Evolutionary conservation across 2,329 filamentous ascomycete species (phyloP).

Genomic region (Ceratocystis destructans): DNA sequence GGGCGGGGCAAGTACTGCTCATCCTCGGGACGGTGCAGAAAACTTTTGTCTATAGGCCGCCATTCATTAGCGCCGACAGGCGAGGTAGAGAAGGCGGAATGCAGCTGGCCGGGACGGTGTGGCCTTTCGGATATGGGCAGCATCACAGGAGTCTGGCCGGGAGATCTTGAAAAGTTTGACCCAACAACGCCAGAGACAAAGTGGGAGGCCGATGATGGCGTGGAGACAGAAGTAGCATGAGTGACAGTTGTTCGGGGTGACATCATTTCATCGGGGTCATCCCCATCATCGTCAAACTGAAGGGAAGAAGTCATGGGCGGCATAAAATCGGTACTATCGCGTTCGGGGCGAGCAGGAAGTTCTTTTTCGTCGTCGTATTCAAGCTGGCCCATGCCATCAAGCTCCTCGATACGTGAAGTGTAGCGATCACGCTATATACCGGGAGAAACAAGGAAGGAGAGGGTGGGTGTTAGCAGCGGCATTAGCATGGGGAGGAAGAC

Average conservation of each 20-base stretch:
- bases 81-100: slow-evolving; percentile 19
- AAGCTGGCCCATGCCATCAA: slow-evolving; percentile 54
- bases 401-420: slow-evolving; percentile 73
- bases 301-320: slow-evolving; percentile 28
- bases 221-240: neutral
- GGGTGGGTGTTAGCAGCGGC: neutral
- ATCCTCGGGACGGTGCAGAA: slow-evolving; percentile 39
- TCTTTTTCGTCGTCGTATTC: slow-evolving; percentile 50
- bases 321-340: slow-evolving; percentile 26
- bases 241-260: slow-evolving; percentile 2
- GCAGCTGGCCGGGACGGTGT: slow-evolving; percentile 12
- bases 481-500: neutral
- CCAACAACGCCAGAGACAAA: slow-evolving; percentile 7
- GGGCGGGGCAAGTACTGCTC: slow-evolving; percentile 55
- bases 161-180: neutral
- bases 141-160: slow-evolving; percentile 6
- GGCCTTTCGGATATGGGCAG: slow-evolving; percentile 13
- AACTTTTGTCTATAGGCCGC: slow-evolving; percentile 14
- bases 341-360: slow-evolving; percentile 56
- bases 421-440: slow-evolving; percentile 64
- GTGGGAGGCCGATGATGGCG: slow-evolving; percentile 1
- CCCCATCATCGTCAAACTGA: slow-evolving; percentile 30
- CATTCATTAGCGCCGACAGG: slow-evolving; percentile 26
- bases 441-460: neutral
- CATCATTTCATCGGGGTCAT: slow-evolving; percentile 27